Percentiles rank a stretch among this genome's conserved stretches.
These are phyloP conservation scores for Rhododendron griersonianum DNA, from an alignment of 148 eudicot genomes.

Conservation along the genomic window DNA sequence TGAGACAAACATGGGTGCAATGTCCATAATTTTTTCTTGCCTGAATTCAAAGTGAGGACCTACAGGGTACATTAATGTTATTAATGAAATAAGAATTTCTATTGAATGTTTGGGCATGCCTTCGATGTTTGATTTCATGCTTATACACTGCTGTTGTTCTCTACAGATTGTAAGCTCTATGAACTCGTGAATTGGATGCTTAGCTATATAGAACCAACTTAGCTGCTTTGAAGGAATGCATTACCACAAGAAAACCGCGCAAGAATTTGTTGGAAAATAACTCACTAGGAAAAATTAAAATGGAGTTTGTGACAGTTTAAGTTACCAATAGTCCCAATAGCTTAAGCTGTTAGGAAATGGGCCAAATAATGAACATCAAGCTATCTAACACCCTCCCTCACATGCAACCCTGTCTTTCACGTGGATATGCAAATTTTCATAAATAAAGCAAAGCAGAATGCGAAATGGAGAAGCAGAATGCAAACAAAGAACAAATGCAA, in stretches of 20 bases:
- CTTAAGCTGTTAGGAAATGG: neutral
- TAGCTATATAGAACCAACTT: constrained; percentile 3
- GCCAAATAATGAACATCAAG: neutral
- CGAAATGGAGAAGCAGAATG: neutral
- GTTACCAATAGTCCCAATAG: neutral
- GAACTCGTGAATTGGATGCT: neutral
- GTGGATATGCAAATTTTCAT: neutral
- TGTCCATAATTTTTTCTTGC: neutral
- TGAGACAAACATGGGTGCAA: neutral
- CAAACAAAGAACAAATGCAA: neutral
- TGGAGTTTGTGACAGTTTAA: neutral
- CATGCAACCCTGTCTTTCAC: neutral
- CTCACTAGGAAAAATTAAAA: neutral
- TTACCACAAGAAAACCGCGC: neutral
- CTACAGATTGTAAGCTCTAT: neutral
- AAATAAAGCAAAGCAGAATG: neutral
- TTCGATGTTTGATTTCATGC: neutral
- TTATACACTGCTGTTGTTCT: neutral
- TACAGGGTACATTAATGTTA: neutral
- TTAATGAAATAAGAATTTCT: neutral
- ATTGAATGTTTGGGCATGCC: neutral
- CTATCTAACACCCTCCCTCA: neutral
- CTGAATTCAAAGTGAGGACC: neutral
- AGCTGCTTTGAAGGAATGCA: neutral
- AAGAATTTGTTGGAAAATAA: neutral